These are phyloP conservation scores for Colletotrichum aenigma DNA, from an alignment of 2,329 filamentous ascomycete genomes.

Conservation along the genomic window DNA sequence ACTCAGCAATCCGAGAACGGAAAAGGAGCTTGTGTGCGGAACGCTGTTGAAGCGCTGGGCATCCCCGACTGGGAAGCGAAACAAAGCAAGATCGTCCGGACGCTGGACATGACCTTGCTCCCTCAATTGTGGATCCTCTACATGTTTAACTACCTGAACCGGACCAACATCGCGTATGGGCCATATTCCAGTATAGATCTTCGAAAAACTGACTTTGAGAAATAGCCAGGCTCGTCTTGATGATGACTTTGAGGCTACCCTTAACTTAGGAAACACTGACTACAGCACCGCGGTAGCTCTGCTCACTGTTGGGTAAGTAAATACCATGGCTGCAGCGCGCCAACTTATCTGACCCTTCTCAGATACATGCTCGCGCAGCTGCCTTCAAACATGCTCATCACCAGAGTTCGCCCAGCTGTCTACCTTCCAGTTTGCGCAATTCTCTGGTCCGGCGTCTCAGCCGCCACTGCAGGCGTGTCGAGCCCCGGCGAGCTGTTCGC, in stretches of 20 bases:
- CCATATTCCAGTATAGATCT: background rate
- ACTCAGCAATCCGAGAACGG: background rate
- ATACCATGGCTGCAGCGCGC: background rate
- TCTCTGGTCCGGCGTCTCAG: slow-evolving; percentile 19
- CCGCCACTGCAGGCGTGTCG: slow-evolving; percentile 4
- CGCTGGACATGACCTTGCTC: slow-evolving; percentile 22
- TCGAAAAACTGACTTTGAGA: background rate
- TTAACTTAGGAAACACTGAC: slow-evolving; percentile 23
- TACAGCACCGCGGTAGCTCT: slow-evolving; percentile 28
- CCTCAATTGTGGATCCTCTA: slow-evolving; percentile 24
- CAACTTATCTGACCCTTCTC: background rate
- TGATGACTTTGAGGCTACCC: slow-evolving; percentile 22
- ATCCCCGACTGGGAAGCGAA: slow-evolving; percentile 2
- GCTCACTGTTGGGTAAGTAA: slow-evolving; percentile 24
- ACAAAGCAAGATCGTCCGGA: slow-evolving; percentile 22
- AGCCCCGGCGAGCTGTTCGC: slow-evolving; percentile 8
- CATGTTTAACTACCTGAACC: slow-evolving; percentile 26
- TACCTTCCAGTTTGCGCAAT: slow-evolving; percentile 42
- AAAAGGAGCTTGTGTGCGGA: background rate
- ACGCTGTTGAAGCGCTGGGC: background rate
- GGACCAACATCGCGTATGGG: slow-evolving; percentile 21
- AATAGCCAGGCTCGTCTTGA: slow-evolving; percentile 25
- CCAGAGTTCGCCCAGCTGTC: slow-evolving; percentile 54
- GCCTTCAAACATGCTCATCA: slow-evolving; percentile 63
- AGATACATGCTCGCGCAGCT: slow-evolving; percentile 67